These are phyloP conservation scores for Piper betle DNA, from an alignment of 164 flowering plant species.

Conservation along the genomic window DNA sequence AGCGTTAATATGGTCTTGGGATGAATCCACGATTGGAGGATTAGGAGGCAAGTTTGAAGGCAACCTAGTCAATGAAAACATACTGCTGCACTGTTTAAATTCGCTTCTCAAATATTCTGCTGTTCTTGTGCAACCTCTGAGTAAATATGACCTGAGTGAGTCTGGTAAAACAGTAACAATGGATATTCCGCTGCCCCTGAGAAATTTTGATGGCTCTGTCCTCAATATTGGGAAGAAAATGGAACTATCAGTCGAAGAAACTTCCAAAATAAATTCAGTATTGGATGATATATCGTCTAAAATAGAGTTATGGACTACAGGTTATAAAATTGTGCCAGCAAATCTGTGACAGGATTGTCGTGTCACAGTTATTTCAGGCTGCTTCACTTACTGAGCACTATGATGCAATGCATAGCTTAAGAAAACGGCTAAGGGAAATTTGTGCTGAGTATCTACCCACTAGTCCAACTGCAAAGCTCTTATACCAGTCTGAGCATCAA, in stretches of 20 bases:
- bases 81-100: constrained; percentile 85
- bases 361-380: constrained; percentile 70
- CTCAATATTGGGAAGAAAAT: constrained; percentile 58
- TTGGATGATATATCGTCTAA: constrained; percentile 41
- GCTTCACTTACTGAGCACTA: constrained; percentile 62
- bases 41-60: constrained; percentile 94
- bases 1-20: constrained; percentile 98
- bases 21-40: constrained; percentile 83
- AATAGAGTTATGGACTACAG: constrained; percentile 65
- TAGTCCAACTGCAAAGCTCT: constrained; percentile 76
- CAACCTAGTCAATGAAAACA: constrained; percentile 69
- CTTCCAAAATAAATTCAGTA: constrained; percentile 34
- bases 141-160: constrained; percentile 69
- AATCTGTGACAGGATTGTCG: constrained; percentile 70
- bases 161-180: constrained; percentile 47
- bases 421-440: constrained; percentile 63
- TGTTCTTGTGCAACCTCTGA: constrained; percentile 85
- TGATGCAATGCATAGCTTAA: constrained; percentile 68
- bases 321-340: constrained; percentile 74
- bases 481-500: constrained; percentile 67
- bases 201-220: constrained; percentile 73
- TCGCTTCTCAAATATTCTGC: constrained; percentile 85
- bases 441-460: constrained; percentile 83
- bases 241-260: constrained; percentile 46
- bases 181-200: constrained; percentile 86